phyloP scores from a whole-genome alignment of 83 land plant species.

The Diphasiastrum complanatum region DNA sequence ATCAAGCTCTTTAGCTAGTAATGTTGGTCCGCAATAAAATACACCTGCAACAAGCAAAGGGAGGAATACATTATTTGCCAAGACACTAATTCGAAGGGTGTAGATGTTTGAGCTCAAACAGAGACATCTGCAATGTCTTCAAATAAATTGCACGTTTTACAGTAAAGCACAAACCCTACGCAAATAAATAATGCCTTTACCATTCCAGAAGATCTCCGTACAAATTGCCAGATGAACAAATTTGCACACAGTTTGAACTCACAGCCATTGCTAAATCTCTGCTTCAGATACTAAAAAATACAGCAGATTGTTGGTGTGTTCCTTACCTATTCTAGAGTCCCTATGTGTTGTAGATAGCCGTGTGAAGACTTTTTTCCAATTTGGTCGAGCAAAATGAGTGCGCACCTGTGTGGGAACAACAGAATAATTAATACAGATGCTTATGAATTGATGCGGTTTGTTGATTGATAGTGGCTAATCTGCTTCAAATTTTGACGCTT shows the following conservation, averaged over 20 bases:
- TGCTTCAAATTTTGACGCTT: no score
- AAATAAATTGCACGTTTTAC: no score
- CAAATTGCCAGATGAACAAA: no score
- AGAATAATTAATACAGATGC: background rate
- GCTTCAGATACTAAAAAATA: no score
- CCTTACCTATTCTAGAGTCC: constrained; percentile 25
- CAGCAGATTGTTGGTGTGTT: no score
- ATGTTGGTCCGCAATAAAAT: constrained; percentile 80
- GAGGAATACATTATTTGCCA: background rate
- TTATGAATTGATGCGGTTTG: background rate
- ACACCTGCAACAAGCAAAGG: constrained; percentile 49
- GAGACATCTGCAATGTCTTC: no score
- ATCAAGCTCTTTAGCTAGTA: constrained; percentile 65
- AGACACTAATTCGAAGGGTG: background rate
- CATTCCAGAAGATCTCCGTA: no score
- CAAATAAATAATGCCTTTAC: no score
- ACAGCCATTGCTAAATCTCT: no score
- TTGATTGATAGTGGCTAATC: no score
- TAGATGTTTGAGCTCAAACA: background rate
- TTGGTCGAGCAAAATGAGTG: constrained; percentile 34
- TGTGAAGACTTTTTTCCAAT: constrained; percentile 36
- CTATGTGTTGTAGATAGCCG: constrained; percentile 27
- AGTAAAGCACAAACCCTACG: no score
- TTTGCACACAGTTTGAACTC: no score
- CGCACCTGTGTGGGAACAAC: constrained; percentile 21